Percentiles rank a stretch among this genome's conserved stretches.
Evolutionary conservation across 176 grass and related monocot genomes (phyloP).

Genomic region (Avena insularis): DNA sequence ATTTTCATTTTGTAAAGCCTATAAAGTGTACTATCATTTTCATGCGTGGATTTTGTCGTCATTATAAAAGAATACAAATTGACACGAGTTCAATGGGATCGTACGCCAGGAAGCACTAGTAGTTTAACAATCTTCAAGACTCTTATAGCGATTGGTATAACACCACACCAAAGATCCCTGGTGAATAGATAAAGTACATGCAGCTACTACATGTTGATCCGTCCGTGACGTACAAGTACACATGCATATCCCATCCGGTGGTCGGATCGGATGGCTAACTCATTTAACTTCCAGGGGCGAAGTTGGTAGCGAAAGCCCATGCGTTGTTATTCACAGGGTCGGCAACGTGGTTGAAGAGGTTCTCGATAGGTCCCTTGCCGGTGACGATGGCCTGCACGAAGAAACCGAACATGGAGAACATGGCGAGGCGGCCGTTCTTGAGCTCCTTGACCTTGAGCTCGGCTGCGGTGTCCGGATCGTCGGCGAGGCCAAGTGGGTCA

Average conservation of each 20-base stretch:
- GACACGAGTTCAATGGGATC: too few species aligned
- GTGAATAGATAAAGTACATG: background rate
- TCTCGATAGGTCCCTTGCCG: slow-evolving; percentile 91
- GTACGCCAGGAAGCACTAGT: too few species aligned
- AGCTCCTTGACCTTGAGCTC: slow-evolving; percentile 98
- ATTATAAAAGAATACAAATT: too few species aligned
- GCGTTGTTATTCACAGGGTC: slow-evolving; percentile 98
- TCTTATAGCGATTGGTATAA: too few species aligned
- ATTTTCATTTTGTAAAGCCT: too few species aligned
- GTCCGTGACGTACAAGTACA: slow-evolving; percentile 32
- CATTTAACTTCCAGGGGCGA: slow-evolving; percentile 81
- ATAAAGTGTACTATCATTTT: too few species aligned
- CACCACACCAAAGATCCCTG: too few species aligned
- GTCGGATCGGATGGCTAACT: background rate
- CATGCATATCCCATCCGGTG: background rate
- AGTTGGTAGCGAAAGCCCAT: slow-evolving; percentile 98
- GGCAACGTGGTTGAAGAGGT: slow-evolving; percentile 87
- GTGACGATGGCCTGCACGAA: slow-evolving; percentile 98
- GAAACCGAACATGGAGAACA: slow-evolving; percentile 99
- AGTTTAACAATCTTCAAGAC: too few species aligned
- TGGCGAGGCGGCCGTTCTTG: slow-evolving; percentile 92
- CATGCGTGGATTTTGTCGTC: too few species aligned
- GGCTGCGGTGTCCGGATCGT: slow-evolving; percentile 71
- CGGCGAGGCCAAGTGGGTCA: slow-evolving; percentile 70
- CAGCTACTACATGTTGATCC: slow-evolving; percentile 33